Base-by-base conservation (phyloP, 495 filamentous ascomycete species). In the Platismatia glauca region DNA sequence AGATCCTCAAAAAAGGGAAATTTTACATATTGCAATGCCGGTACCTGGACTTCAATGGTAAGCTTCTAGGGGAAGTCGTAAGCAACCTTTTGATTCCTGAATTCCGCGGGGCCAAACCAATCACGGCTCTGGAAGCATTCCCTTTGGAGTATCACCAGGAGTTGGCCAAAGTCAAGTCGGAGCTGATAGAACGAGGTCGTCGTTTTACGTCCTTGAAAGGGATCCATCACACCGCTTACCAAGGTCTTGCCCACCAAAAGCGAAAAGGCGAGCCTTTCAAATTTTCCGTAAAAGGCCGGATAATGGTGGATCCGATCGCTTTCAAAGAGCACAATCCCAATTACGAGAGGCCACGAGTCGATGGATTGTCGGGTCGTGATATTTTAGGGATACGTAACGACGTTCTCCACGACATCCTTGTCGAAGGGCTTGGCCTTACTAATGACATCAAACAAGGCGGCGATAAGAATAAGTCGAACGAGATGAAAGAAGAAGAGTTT, bases 51-150 rank as follows among this genome's bases (percentile, higher is more conserved):
- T 73, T 66, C 56, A 64, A 72, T n/a, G 67, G 67, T n/a, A 60
- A 69, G 37, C 38, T 48, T 16, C 88, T 87, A 56, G 84, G 86
- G 18, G 76, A 75, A 16, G 69, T 70, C 39, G 70, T 74, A 57
- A 68, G 77, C 20, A 68, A 68, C 12, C 75, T 82, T 46, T 65
- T 67, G 27, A 80, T 89, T 38, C 68, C 70, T 31, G 59, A 70
- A 34, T 89, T 82, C 67, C 70, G 74, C 34, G 87, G 86, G 27
- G 84, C 82, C 29, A 74, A 70, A 41, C 72, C 78, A 34, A 85
- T 89, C 69, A 79, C 69, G 5, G 71, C 75, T 4, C 76, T 89
- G 9, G 65, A 67, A n/a, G 35, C 67, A 16, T 57, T 63, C 20
- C 67, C 67, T 18, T 29, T 61, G 35, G n/a, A 13, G 7, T 62